These are phyloP conservation scores for Alternaria sp. DNA, from an alignment of 2,329 filamentous ascomycete species.

Conservation along the genomic window DNA sequence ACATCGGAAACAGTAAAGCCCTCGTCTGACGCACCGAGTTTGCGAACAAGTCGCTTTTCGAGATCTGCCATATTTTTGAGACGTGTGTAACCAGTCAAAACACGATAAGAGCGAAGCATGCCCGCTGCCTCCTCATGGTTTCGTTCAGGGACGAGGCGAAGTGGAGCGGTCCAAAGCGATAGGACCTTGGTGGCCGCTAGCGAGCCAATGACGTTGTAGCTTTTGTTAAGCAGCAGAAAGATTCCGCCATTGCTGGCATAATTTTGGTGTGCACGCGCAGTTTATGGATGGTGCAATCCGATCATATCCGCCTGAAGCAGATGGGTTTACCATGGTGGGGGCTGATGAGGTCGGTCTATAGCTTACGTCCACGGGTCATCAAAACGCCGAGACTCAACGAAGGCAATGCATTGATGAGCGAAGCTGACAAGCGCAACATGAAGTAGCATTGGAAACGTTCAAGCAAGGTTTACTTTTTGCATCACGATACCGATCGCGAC, in stretches of 20 bases:
- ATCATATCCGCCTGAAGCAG: background rate
- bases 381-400: background rate
- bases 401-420: background rate
- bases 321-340: background rate
- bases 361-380: background rate
- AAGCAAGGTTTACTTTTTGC: background rate
- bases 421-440: background rate
- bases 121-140: background rate
- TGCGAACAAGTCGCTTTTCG: slow-evolving; percentile 37
- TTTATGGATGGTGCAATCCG: background rate
- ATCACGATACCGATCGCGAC: background rate
- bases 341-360: background rate
- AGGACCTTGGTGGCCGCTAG: slow-evolving; percentile 30
- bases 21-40: slow-evolving; percentile 25
- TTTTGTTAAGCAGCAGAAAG: slow-evolving; percentile 29
- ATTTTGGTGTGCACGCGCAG: background rate
- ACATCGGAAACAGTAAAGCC: background rate
- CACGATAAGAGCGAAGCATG: background rate
- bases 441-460: background rate
- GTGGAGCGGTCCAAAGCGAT: slow-evolving; percentile 3
- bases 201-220: slow-evolving; percentile 24
- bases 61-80: slow-evolving; percentile 22
- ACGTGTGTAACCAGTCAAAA: slow-evolving; percentile 10
- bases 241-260: background rate
- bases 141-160: background rate